phyloP scores from a whole-genome alignment of 1,284 basidiomycete species.

The Apiotrichum veenhuisii region DNA sequence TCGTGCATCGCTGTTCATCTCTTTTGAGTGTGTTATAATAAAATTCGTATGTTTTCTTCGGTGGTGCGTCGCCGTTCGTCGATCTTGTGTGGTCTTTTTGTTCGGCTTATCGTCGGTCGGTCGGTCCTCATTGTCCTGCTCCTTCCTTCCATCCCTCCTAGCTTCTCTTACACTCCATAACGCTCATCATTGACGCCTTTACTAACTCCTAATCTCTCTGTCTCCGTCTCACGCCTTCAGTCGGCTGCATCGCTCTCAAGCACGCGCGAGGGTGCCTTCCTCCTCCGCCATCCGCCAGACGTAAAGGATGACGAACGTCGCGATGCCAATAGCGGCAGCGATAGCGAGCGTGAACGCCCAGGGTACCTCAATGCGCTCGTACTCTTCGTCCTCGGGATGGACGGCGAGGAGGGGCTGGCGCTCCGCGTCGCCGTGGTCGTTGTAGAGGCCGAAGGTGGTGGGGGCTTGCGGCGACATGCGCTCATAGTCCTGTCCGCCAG shows the following conservation, averaged over 20 bases:
- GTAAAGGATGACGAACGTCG: conserved; percentile 4
- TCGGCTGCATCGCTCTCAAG: too few relatives aligned
- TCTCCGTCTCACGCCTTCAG: not conserved
- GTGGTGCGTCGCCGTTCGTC: too few relatives aligned
- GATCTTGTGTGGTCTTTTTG: too few relatives aligned
- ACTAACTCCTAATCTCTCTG: not conserved
- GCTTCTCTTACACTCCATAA: too few relatives aligned
- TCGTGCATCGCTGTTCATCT: too few relatives aligned
- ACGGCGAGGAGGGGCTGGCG: conserved; percentile 50
- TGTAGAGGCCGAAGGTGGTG: not conserved
- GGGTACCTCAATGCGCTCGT: not conserved
- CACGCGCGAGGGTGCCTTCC: not conserved
- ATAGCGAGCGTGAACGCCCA: conserved; percentile 1
- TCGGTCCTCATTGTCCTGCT: too few relatives aligned
- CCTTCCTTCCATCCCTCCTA: not conserved
- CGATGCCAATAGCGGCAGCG: conserved; percentile 1
- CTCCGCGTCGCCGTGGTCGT: conserved; percentile 39
- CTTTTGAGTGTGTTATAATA: too few relatives aligned
- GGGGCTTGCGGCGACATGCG: not conserved
- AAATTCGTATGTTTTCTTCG: too few relatives aligned
- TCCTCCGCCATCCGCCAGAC: not conserved
- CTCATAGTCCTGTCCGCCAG: not conserved
- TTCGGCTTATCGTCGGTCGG: too few relatives aligned
- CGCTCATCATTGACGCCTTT: too few relatives aligned
- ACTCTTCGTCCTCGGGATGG: conserved; percentile 20